Evolutionary conservation across 495 filamentous ascomycete genomes (phyloP).

Genomic region (Penicillium parvum): DNA sequence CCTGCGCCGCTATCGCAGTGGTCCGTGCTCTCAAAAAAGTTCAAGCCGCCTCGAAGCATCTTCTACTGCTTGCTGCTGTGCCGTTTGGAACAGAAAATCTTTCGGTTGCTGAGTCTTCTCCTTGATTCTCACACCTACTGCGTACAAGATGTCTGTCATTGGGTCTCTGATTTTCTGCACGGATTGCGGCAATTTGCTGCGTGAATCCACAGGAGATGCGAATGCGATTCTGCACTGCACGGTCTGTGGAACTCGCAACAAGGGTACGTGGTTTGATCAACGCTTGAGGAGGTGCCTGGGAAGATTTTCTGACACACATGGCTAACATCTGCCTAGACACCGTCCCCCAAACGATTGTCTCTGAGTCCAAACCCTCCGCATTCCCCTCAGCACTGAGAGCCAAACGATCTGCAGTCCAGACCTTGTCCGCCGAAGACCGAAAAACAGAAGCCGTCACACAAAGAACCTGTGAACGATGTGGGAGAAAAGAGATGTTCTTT

Average conservation of each 20-base stretch:
- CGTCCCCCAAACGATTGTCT: slow-evolving; percentile 73
- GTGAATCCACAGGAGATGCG: slow-evolving; percentile 66
- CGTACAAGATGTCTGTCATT: slow-evolving; percentile 74
- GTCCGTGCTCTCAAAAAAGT: slow-evolving; percentile 34
- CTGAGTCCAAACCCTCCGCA: slow-evolving; percentile 73
- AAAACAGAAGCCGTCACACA: slow-evolving; percentile 69
- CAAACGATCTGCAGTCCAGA: slow-evolving; percentile 81
- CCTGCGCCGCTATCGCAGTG: slow-evolving; percentile 24
- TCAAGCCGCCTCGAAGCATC: slow-evolving; percentile 8
- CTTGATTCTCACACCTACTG: background rate
- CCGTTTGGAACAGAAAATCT: background rate
- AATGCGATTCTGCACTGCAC: slow-evolving; percentile 75
- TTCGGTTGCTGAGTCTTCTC: background rate
- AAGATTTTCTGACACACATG: too few relatives aligned
- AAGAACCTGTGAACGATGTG: slow-evolving; percentile 75
- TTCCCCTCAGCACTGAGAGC: slow-evolving; percentile 85
- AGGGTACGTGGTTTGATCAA: slow-evolving; percentile 50
- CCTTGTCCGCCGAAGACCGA: slow-evolving; percentile 70
- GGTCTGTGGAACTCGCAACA: slow-evolving; percentile 78
- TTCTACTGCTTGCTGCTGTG: background rate
- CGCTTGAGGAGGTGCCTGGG: background rate
- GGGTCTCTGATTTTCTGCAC: slow-evolving; percentile 92
- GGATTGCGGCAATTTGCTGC: slow-evolving; percentile 87
- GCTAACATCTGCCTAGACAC: slow-evolving; percentile 53
- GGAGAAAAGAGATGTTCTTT: slow-evolving; percentile 76